Evolutionary conservation across 2,329 filamentous ascomycete species (phyloP), one percentile per base, ranked within the genome.

Genomic region (Sordariomycetes sp.): DNA sequence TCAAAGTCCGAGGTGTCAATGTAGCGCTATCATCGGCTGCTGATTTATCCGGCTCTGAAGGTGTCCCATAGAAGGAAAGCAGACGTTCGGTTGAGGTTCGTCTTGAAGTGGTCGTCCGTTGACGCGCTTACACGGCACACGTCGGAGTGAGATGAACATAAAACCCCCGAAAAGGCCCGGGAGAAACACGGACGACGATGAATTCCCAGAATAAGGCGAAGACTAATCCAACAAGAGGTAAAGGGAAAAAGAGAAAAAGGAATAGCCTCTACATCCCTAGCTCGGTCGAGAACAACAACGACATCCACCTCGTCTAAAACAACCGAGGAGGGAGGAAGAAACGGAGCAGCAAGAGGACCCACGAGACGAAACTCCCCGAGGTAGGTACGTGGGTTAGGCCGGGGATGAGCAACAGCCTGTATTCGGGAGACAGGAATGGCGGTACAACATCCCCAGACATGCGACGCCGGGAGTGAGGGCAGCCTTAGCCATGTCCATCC

Each of bases 321-420:
- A 58, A 35, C 57, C 37, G 52, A n/a, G 54, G 37, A 52, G 54
- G n/a, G n/a, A 46, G 48, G 22, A 35, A 20, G n/a, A 53, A 28
- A 16, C 18, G 43, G 22, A 51, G 25, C 37, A 20, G 20, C 37
- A 32, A 28, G 50, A 32, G 22, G 48, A 43, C 37, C 37, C 37
- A 22, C 40, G 32, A 28, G 43, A 51, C 34, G 46, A 55, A 35
- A 52, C 22, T 25, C 50, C 14, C 28, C 28, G 28, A 55, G 16
- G 18, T 46, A 51, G 24, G n/a, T 25, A 16, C 14, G 32, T 6
- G 51, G 32, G 3, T 10, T 20, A 58, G 52, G 34, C 24, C 24
- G 6, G 12, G 28, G 37, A 20, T 40, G 48, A n/a, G 18, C 16
- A 50, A 20, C 10, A 14, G 5, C 16, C 6, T 7, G 46, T 22